A percentile compares a stretch with the other conserved stretches of the same genome.
phyloP scores from a whole-genome alignment of 2,329 filamentous ascomycete genomes.

The Spiromastix sp. region DNA sequence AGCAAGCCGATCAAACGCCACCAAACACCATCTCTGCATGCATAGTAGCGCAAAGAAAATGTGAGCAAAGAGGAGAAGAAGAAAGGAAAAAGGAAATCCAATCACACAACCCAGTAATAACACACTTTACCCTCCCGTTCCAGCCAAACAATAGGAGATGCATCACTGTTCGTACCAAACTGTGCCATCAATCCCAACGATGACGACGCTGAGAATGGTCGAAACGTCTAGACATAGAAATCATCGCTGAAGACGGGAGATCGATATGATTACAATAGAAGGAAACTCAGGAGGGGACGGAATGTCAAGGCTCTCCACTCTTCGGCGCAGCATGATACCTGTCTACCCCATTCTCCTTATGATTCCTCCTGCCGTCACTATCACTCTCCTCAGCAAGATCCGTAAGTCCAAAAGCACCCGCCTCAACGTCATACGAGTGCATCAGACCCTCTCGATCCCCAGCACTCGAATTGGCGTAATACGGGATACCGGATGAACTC shows the following conservation, averaged over 20 bases:
- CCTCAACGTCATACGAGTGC: conserved; percentile 79
- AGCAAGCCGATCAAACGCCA: neutral
- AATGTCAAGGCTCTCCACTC: conserved; percentile 1
- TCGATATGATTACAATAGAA: too few relatives aligned
- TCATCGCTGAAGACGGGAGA: too few relatives aligned
- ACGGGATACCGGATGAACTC: conserved; percentile 52
- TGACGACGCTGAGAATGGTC: too few relatives aligned
- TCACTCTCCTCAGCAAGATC: conserved; percentile 64
- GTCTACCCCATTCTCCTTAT: conserved; percentile 5
- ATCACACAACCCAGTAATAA: too few relatives aligned
- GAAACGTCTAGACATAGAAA: too few relatives aligned
- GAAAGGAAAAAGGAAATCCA: conserved; percentile 4
- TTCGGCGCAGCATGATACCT: conserved; percentile 6
- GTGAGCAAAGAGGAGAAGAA: neutral
- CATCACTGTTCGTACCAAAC: too few relatives aligned
- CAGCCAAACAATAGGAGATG: too few relatives aligned
- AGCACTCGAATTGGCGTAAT: conserved; percentile 43
- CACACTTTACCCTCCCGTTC: too few relatives aligned
- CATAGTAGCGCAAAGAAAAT: neutral
- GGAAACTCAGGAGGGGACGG: neutral
- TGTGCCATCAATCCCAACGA: too few relatives aligned
- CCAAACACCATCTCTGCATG: neutral
- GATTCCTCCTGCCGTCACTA: conserved; percentile 2
- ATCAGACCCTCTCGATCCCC: conserved; percentile 80
- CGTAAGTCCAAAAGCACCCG: conserved; percentile 62